Evolutionary conservation across 2,329 filamentous ascomycete genomes (phyloP).

Genomic region (Monilinia polystroma): DNA sequence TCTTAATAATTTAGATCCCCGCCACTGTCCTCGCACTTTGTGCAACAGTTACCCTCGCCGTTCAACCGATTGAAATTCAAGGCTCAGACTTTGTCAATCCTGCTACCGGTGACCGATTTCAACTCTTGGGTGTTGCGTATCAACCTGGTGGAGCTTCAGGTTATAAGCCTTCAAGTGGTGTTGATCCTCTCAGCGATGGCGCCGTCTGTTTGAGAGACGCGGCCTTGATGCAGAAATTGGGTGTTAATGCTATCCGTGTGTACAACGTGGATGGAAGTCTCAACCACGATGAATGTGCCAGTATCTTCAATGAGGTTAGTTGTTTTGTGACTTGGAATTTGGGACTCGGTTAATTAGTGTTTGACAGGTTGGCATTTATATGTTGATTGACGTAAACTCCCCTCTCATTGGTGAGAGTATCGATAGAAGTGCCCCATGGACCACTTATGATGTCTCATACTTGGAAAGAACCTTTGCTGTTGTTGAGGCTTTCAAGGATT

Average conservation of each 20-base stretch:
- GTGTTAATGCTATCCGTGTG: conserved; percentile 67
- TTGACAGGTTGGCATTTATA: conserved; percentile 58
- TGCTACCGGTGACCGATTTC: conserved; percentile 58
- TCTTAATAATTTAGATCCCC: conserved; percentile 22
- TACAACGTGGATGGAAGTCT: conserved; percentile 66
- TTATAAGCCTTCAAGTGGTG: conserved; percentile 54
- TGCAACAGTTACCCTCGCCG: conserved; percentile 50
- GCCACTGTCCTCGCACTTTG: conserved; percentile 35
- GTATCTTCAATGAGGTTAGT: conserved; percentile 60
- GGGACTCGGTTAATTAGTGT: too few relatives aligned
- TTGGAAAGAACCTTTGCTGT: conserved; percentile 66
- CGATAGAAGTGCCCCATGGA: conserved; percentile 55
- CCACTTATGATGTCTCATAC: conserved; percentile 59
- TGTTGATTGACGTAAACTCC: conserved; percentile 68
- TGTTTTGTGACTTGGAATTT: conserved; percentile 28
- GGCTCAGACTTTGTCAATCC: conserved; percentile 61
- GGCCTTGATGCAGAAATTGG: conserved; percentile 61
- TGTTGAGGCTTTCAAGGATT: conserved; percentile 65
- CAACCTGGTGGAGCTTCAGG: conserved; percentile 65
- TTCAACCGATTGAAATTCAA: conserved; percentile 56
- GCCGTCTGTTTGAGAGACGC: conserved; percentile 62
- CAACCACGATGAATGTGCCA: conserved; percentile 66
- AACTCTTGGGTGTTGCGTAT: conserved; percentile 67
- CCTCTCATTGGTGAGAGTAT: conserved; percentile 59
- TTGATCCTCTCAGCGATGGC: conserved; percentile 60